phyloP scores from a whole-genome alignment of 768 basidiomycete genomes.

The Harrya chromipes region DNA sequence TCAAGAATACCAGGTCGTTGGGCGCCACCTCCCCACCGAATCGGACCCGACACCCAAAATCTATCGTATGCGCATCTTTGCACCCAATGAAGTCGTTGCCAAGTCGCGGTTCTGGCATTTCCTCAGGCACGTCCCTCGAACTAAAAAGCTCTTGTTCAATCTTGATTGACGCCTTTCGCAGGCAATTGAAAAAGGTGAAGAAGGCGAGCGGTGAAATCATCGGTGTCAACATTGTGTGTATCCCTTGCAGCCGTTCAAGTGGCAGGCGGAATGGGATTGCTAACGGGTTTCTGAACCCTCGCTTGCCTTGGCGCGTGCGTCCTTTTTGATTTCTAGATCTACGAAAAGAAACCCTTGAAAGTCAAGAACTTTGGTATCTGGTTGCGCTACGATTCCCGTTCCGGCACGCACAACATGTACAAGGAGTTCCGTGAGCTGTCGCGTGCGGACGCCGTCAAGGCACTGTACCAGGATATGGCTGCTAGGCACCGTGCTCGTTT shows the following conservation, averaged over 20 bases:
- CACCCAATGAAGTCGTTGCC: conserved; percentile 97
- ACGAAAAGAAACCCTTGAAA: conserved; percentile 96
- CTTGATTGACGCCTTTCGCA: conserved; percentile 24
- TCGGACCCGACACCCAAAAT: conserved; percentile 94
- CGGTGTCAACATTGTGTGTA: conserved; percentile 94
- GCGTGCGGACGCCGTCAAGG: conserved; percentile 93
- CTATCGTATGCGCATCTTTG: conserved; percentile 99
- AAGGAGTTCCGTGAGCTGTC: conserved; percentile 97
- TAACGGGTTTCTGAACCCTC: conserved; percentile 35
- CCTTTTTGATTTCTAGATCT: conserved; percentile 61
- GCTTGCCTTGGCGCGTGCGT: conserved; percentile 12
- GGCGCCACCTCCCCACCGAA: conserved; percentile 95
- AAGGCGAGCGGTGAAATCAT: conserved; percentile 99
- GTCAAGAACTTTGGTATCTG: conserved; percentile 99
- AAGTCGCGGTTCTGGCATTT: conserved; percentile 99
- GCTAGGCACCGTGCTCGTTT: conserved; percentile 98
- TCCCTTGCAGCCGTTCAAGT: conserved; percentile 74
- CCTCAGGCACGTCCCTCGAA: conserved; percentile 59
- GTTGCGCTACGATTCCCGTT: conserved; percentile 99
- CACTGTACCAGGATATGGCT: conserved; percentile 99
- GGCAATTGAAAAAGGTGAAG: conserved; percentile 98
- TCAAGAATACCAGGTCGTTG: conserved; percentile 94
- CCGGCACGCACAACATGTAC: conserved; percentile 99
- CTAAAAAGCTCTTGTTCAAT: neutral
- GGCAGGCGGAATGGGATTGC: conserved; percentile 78